Percentiles rank a stretch among this genome's conserved stretches.
Evolutionary conservation across 2,329 filamentous ascomycete species (phyloP).

Genomic region (Monosporascus sp.): DNA sequence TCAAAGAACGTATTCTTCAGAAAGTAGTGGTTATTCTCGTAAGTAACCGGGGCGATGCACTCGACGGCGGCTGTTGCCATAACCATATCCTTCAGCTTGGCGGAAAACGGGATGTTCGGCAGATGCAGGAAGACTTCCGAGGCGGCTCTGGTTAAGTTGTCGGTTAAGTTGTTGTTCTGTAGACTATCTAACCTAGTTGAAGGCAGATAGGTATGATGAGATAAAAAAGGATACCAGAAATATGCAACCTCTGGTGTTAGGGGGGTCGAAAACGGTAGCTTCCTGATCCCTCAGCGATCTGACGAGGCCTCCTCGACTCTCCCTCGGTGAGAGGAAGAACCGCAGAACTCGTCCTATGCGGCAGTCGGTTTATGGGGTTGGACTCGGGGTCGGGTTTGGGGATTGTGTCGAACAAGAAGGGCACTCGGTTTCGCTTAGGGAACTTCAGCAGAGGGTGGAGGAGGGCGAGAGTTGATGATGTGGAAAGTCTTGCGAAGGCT

Average conservation of each 20-base stretch:
- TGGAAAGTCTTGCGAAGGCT: constrained; percentile 58
- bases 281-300: constrained; percentile 83
- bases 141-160: constrained; percentile 9
- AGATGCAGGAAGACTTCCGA: constrained; percentile 11
- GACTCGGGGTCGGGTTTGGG: constrained; percentile 46
- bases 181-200: constrained; percentile 10
- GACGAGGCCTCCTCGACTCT: constrained; percentile 99
- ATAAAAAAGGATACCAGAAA: constrained; percentile 15
- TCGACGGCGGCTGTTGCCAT: constrained; percentile 59
- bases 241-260: constrained; percentile 55
- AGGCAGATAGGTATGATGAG: constrained; percentile 13
- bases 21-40: constrained; percentile 39
- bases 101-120: constrained; percentile 18
- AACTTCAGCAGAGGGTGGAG: constrained; percentile 47
- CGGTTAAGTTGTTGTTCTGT: constrained; percentile 6
- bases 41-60: constrained; percentile 45
- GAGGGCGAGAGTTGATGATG: constrained; percentile 62
- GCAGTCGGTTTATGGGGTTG: constrained; percentile 77
- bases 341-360: constrained; percentile 98
- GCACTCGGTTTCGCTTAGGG: constrained; percentile 43
- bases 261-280: constrained; percentile 94
- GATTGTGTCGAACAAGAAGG: constrained; percentile 45
- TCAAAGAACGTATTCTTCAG: constrained; percentile 32
- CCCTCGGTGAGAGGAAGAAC: constrained; percentile 99
- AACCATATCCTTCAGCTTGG: constrained; percentile 52